These are phyloP conservation scores for Blastobotrys aristatus DNA, from an alignment of 1,139 yeast genomes.

Conservation along the genomic window DNA sequence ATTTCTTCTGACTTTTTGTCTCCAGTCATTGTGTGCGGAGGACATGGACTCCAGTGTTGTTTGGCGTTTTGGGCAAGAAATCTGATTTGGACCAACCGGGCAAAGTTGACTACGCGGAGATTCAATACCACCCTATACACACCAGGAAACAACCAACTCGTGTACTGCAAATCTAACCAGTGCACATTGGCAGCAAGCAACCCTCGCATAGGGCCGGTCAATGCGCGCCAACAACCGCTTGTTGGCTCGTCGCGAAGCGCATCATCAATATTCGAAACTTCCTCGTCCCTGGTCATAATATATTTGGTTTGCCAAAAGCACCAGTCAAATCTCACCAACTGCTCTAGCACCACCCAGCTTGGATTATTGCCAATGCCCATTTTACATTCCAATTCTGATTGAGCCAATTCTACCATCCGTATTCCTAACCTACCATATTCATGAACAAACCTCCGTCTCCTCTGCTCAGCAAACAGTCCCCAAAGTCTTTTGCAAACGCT, in stretches of 20 bases:
- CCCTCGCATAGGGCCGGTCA: constrained; percentile 27
- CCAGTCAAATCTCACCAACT: constrained; percentile 21
- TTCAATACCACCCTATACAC: constrained; percentile 24
- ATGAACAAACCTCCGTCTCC: constrained; percentile 15
- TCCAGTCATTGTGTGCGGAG: constrained; percentile 38
- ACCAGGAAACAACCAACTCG: constrained; percentile 25
- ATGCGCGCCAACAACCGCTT: constrained; percentile 21
- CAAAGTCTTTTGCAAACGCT: background rate
- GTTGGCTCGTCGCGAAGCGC: constrained; percentile 10
- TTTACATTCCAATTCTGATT: constrained; percentile 1
- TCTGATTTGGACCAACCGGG: constrained; percentile 22
- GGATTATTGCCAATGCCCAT: constrained; percentile 6
- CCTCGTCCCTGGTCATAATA: constrained; percentile 15
- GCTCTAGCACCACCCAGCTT: constrained; percentile 18
- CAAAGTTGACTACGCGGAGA: constrained; percentile 22
- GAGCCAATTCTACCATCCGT: constrained; percentile 14
- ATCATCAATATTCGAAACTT: constrained; percentile 13
- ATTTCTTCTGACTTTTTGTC: constrained; percentile 47
- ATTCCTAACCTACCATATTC: constrained; percentile 16
- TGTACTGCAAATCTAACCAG: constrained; percentile 23
- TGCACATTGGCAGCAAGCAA: constrained; percentile 28
- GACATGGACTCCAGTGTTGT: constrained; percentile 17
- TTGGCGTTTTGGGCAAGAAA: constrained; percentile 18
- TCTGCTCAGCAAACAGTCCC: constrained; percentile 4
- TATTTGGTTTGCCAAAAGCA: constrained; percentile 25